phyloP scores from a whole-genome alignment of 1,284 basidiomycete genomes.

The Apiotrichum sp. region DNA sequence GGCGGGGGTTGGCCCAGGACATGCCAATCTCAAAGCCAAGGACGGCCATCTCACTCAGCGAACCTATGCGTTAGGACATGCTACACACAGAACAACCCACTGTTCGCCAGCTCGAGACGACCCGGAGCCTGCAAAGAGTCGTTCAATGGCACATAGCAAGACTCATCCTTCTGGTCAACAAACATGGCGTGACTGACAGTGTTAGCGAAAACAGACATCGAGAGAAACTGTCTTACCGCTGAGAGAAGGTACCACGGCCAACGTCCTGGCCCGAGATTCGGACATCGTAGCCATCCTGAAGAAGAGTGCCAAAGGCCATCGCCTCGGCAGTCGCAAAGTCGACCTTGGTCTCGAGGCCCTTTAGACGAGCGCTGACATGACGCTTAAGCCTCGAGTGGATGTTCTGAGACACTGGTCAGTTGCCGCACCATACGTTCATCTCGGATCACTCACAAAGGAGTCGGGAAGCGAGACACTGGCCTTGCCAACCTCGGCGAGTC shows the following conservation, averaged over 20 bases:
- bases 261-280: constrained; percentile 86
- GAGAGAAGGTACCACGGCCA: constrained; percentile 81
- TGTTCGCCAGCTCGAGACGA: constrained; percentile 75
- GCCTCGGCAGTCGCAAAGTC: constrained; percentile 88
- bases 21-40: constrained; percentile 82
- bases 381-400: constrained; percentile 71
- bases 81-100: constrained; percentile 47
- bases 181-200: constrained; percentile 72
- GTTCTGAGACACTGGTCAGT: constrained; percentile 50
- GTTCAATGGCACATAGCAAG: constrained; percentile 71
- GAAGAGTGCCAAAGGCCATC: constrained; percentile 74
- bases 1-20: constrained; percentile 72
- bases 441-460: constrained; percentile 58
- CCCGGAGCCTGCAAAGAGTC: constrained; percentile 52
- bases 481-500: constrained; percentile 57
- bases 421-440: background rate
- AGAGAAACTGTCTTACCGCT: constrained; percentile 53
- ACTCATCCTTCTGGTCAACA: constrained; percentile 74
- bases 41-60: constrained; percentile 75
- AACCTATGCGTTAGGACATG: constrained; percentile 51
- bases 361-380: constrained; percentile 70
- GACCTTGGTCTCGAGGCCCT: constrained; percentile 63
- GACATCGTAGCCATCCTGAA: constrained; percentile 71
- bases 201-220: background rate
- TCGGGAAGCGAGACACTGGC: constrained; percentile 66